Conservation (phyloP, 2,329 filamentous ascomycete genomes). For the Fusarium sp. region DNA sequence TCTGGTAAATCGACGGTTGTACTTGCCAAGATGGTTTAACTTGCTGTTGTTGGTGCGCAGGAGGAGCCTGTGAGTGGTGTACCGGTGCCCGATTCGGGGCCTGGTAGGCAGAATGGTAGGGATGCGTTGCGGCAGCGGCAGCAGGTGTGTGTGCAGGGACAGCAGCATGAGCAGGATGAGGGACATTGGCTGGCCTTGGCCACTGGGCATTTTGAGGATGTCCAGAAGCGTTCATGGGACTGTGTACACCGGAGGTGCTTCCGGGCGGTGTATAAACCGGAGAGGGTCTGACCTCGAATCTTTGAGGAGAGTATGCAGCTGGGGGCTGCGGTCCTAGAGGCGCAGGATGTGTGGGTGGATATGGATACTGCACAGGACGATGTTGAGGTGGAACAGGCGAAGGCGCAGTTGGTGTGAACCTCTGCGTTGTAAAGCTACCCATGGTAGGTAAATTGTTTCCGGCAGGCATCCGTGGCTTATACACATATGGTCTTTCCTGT, state of each 20-base stretch:
- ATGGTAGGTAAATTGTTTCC: slow-evolving; percentile 42
- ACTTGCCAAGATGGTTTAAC: slow-evolving; percentile 51
- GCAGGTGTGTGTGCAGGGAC: background rate
- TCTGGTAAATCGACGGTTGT: slow-evolving; percentile 60
- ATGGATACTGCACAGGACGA: slow-evolving; percentile 26
- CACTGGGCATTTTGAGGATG: slow-evolving; percentile 30
- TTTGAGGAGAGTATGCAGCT: slow-evolving; percentile 37
- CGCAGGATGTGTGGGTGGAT: slow-evolving; percentile 22
- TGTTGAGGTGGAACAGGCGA: slow-evolving; percentile 18
- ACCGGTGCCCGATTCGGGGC: slow-evolving; percentile 1
- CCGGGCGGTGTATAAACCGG: slow-evolving; percentile 25
- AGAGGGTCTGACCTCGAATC: slow-evolving; percentile 41
- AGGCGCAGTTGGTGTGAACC: slow-evolving; percentile 35
- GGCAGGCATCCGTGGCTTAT: slow-evolving; percentile 61
- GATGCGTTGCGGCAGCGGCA: slow-evolving; percentile 1
- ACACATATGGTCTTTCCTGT: slow-evolving; percentile 63
- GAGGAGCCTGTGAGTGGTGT: slow-evolving; percentile 23
- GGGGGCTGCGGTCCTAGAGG: slow-evolving; percentile 21
- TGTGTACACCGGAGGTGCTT: slow-evolving; percentile 2
- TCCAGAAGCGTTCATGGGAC: background rate
- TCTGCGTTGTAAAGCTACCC: slow-evolving; percentile 45
- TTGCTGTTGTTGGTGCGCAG: slow-evolving; percentile 31
- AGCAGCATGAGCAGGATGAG: background rate
- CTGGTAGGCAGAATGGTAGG: slow-evolving; percentile 8
- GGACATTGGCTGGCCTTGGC: slow-evolving; percentile 1